phyloP scores from a whole-genome alignment of 805 yeast species.

The Candida ortonii region DNA sequence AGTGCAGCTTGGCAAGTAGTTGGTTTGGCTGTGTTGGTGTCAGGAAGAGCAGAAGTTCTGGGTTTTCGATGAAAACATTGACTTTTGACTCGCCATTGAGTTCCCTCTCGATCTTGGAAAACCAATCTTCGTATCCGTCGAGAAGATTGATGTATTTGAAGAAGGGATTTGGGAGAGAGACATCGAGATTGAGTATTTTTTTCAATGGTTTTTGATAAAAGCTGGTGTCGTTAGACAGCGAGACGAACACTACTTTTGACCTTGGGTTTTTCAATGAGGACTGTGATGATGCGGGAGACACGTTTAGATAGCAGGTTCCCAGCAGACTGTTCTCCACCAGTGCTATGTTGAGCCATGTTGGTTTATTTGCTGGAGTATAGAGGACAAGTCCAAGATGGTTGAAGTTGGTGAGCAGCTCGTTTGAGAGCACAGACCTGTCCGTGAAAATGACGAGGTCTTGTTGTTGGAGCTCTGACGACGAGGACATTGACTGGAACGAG shows the following conservation, averaged over 20 bases:
- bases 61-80: conserved; percentile 28
- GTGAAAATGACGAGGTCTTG: conserved; percentile 57
- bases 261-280: conserved; percentile 14
- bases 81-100: conserved; percentile 18
- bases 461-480: conserved; percentile 38
- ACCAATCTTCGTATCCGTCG: conserved; percentile 32
- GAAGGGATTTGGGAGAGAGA: conserved; percentile 29
- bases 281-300: conserved; percentile 1
- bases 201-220: conserved; percentile 33
- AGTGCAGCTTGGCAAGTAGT: conserved; percentile 19
- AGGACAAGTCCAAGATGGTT: conserved; percentile 36
- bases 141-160: conserved; percentile 42
- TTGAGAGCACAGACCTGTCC: conserved; percentile 46
- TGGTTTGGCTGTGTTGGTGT: conserved; percentile 8
- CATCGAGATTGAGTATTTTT: conserved; percentile 39
- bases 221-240: conserved; percentile 26
- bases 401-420: conserved; percentile 18
- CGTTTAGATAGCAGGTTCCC: conserved; percentile 45
- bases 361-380: conserved; percentile 50
- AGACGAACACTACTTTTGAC: conserved; percentile 37
- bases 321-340: conserved; percentile 49
- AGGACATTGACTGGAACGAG: conserved; percentile 13
- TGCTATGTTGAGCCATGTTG: conserved; percentile 60
- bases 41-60: conserved; percentile 28
- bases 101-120: conserved; percentile 16